phyloP scores from a whole-genome alignment of 2,329 filamentous ascomycete genomes.

The Paracoccidioides brasiliensis region DNA sequence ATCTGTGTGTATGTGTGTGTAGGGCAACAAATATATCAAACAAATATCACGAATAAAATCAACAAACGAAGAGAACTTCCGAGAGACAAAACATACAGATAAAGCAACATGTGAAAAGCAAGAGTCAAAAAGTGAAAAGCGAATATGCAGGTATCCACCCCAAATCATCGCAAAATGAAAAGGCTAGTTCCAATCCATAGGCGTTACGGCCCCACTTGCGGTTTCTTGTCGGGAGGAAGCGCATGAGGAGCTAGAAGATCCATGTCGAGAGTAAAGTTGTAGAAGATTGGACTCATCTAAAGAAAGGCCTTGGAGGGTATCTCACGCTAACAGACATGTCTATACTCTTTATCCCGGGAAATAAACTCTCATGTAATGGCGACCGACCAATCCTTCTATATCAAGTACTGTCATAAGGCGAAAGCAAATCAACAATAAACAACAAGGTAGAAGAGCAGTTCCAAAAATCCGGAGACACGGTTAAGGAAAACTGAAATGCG shows the following conservation, averaged over 20 bases:
- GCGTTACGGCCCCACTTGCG: too few relatives aligned
- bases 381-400: background rate
- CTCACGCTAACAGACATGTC: background rate
- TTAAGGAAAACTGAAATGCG: background rate
- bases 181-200: background rate
- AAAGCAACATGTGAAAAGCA: background rate
- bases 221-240: background rate
- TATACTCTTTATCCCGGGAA: background rate
- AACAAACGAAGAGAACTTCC: background rate
- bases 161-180: background rate
- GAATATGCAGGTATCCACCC: background rate
- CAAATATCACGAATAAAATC: background rate
- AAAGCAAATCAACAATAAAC: background rate
- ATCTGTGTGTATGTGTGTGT: too few relatives aligned
- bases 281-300: background rate
- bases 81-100: background rate
- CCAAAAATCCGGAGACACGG: background rate
- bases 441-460: background rate
- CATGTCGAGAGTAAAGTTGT: background rate
- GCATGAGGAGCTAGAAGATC: background rate
- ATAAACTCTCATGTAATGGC: background rate
- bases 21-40: background rate
- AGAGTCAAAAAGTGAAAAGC: background rate
- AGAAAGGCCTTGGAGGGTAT: background rate
- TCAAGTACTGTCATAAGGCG: background rate